Evolutionary conservation across 2,329 filamentous ascomycete genomes (phyloP).

Genomic region (Phyllosticta paracitricarpa): DNA sequence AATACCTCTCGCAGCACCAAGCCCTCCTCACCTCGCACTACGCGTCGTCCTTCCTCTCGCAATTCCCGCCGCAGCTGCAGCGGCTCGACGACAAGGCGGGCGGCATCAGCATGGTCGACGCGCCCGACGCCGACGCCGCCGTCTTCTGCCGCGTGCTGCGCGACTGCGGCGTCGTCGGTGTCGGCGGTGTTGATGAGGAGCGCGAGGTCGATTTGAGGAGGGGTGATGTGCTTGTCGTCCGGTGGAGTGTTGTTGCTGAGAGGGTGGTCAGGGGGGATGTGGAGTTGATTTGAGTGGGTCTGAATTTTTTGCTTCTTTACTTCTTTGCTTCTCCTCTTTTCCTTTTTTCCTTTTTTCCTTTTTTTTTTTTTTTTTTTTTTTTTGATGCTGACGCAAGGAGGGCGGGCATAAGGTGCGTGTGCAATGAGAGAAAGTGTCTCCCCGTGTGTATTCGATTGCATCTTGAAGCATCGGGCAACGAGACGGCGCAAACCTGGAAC

Average conservation of each 20-base stretch:
- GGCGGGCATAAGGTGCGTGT: too few species aligned
- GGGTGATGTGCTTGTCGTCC: constrained; percentile 48
- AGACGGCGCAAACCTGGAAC: too few species aligned
- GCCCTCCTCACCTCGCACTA: constrained; percentile 78
- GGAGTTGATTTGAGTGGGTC: constrained; percentile 39
- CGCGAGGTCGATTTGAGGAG: constrained; percentile 35
- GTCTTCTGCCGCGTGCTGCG: constrained; percentile 72
- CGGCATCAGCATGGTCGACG: constrained; percentile 85
- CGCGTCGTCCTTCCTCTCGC: constrained; percentile 68
- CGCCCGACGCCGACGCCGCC: constrained; percentile 69
- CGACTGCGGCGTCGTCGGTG: constrained; percentile 45
- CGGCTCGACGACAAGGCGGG: constrained; percentile 84
- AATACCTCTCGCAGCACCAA: constrained; percentile 79
- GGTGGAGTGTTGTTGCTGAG: constrained; percentile 49
- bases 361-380: too few species aligned
- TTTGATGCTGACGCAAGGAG: too few species aligned
- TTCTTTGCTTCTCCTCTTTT: too few species aligned
- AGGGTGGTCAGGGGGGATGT: constrained; percentile 67
- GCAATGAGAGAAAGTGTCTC: too few species aligned
- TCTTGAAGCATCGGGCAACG: too few species aligned
- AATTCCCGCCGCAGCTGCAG: constrained; percentile 70
- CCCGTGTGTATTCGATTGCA: too few species aligned
- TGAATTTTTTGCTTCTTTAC: too few species aligned
- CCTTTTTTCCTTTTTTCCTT: too few species aligned
- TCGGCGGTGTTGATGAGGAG: constrained; percentile 48